These are phyloP conservation scores for Fusarium ambrosium DNA, from an alignment of 2,329 filamentous ascomycete species.

Conservation along the genomic window DNA sequence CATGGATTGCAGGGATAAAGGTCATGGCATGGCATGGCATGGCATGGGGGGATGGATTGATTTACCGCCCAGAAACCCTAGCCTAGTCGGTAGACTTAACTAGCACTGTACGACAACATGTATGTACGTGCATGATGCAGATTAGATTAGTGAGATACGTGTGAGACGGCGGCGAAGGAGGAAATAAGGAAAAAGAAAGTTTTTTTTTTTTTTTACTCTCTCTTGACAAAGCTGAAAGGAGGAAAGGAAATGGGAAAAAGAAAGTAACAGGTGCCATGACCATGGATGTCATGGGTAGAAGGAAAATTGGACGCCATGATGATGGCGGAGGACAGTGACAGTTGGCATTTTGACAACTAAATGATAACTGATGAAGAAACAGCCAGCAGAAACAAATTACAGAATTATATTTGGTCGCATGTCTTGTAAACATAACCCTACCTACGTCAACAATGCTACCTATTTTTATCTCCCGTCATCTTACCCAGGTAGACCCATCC, in stretches of 20 bases:
- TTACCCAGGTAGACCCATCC: slow-evolving; percentile 3
- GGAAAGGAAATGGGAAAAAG: slow-evolving; percentile 20
- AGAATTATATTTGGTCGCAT: neutral
- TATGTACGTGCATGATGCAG: slow-evolving; percentile 27
- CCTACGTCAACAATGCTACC: neutral
- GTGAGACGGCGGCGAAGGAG: slow-evolving; percentile 26
- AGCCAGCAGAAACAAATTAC: neutral
- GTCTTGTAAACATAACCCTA: neutral
- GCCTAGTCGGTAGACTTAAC: slow-evolving; percentile 13
- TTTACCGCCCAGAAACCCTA: slow-evolving; percentile 10
- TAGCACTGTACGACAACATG: slow-evolving; percentile 29
- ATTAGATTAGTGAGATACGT: slow-evolving; percentile 22
- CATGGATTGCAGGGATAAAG: neutral
- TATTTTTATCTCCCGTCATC: slow-evolving; percentile 5
- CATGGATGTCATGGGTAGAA: neutral
- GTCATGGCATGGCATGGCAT: neutral
- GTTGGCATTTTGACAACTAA: neutral
- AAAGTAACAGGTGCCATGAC: slow-evolving; percentile 9
- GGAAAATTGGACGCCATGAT: slow-evolving; percentile 3
- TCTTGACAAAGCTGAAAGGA: slow-evolving; percentile 4
- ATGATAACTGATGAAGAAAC: neutral
- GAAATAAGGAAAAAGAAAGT: slow-evolving; percentile 33
- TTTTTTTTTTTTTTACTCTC: neutral
- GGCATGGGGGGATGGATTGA: neutral
- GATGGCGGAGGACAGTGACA: neutral